Base-by-base conservation (phyloP, 257 asterid species). In the Fraxinus pennsylvanica region DNA sequence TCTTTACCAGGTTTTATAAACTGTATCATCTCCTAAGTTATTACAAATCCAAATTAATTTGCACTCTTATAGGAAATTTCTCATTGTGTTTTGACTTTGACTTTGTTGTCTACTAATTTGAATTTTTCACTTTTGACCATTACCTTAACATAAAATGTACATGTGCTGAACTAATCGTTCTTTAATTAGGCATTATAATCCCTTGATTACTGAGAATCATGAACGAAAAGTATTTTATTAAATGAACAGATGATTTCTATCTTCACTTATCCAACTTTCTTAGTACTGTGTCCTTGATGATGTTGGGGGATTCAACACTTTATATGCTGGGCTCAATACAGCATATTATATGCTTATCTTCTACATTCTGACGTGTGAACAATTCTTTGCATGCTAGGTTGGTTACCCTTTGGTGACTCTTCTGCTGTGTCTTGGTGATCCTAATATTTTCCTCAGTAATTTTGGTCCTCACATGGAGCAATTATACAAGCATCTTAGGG, bases 391-490 rank as follows among this genome's bases (percentile, higher is more conserved):
- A 67, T 74, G 74, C 72, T 81, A 96, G 99, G 99, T 96, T 76
- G 99, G 97, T 77, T 93, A 90, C 80, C 99, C 99, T 81, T 87
- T 96, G 91, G 99, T 93, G 86, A 96, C 97, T 68, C 98, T 96
- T 85, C 98, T 96, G 76, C 90, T 96, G 35, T 96, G 99, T 82
- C 99, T 96, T 41, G 98, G 99, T 39, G 99, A 96, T 88, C 97
- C 99, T 79, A 88, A 79, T 84, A 84, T 88, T 82, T 96, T 96
- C 87, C 97, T 91, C 83, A 89, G 66, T 80, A 91, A 91, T 82
- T 93, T 96, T 84, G 98, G 98, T 79, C 68, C 94, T 71, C 99
- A 96, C 86, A 96, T 96, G 99, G 99, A 96, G 69, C 99, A 92
- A 82, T 82, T 96, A 76, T 92, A 96, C 96, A 96, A 93, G 81